Evolutionary conservation across 306 rosid species (phyloP).

Genomic region (Geum urbanum): DNA sequence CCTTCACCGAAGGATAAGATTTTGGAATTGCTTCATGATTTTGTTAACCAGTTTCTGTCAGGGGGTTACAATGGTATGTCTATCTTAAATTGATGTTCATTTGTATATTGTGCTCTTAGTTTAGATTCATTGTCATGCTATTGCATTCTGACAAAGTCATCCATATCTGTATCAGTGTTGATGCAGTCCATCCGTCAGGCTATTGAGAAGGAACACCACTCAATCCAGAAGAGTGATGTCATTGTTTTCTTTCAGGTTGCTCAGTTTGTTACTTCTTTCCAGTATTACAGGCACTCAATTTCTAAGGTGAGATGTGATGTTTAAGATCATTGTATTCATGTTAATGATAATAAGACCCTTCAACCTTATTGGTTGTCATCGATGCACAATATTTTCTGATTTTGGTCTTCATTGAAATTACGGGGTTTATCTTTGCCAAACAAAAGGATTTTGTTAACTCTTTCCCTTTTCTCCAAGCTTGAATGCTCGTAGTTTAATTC

Average conservation of each 20-base stretch:
- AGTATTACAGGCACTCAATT: conserved; percentile 58
- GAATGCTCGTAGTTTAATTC: not conserved
- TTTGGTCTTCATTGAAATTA: not conserved
- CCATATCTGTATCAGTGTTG: conserved; percentile 50
- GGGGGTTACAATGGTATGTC: conserved; percentile 77
- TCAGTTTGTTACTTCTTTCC: conserved; percentile 83
- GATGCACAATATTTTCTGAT: not conserved
- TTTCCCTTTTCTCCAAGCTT: not conserved
- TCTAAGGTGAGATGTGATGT: conserved; percentile 63
- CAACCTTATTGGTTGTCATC: not conserved
- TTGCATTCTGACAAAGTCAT: conserved; percentile 23
- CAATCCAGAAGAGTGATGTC: conserved; percentile 66
- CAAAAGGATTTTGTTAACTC: not conserved
- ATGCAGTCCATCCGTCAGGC: conserved; percentile 75
- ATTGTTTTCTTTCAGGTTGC: conserved; percentile 79
- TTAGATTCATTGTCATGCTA: conserved; percentile 19
- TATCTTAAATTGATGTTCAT: conserved; percentile 1
- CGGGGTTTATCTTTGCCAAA: not conserved
- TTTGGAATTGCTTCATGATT: conserved; percentile 72
- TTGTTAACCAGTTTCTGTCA: conserved; percentile 65
- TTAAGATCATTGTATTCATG: conserved; percentile 15
- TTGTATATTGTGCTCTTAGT: not conserved
- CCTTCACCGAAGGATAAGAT: conserved; percentile 60
- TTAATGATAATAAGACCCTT: not conserved
- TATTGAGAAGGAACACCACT: conserved; percentile 76